Base-by-base conservation (phyloP, 2,329 filamentous ascomycete genomes). In the Fusarium scirpi region DNA sequence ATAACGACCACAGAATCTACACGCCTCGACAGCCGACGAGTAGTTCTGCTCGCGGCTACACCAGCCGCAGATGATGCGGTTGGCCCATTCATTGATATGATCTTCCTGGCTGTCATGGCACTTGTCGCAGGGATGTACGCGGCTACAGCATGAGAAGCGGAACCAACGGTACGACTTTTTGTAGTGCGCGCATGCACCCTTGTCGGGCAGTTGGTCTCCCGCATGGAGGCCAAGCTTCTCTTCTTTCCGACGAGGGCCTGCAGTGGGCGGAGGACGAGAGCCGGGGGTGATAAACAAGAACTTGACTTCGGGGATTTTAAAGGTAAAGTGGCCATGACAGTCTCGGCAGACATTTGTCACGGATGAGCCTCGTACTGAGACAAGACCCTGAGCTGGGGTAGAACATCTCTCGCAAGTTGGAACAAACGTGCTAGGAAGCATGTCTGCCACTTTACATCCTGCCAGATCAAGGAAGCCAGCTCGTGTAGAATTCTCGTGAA, bases 11-110 rank as follows among this genome's bases (percentile, higher is more conserved):
- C 93, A 97, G 75, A 93, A 89, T 2, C 83, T 85, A 78, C 93
- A 97, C 65, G 91, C 90, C 76, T 94, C 92, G 3, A 91, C 89
- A 24, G 89, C 84, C 10, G 63, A 62, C n/a, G 63, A 66, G 79
- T 93, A 97, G 70, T 90, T 90, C 81, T 95, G 92, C 82, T 97
- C 93, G 54, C 93, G 85, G 69, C 91, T 93, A 79, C 93, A 93
- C 82, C 87, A 92, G 9, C 91, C 91, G 78, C 92, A 95, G 38
- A 95, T 89, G 92, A 96, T 96, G 51, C 92, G 85, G 75, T 91
- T 93, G 10, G 93, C 93, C 85, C 93, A 93, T 81, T 96, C 93
- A 70, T 92, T 90, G 10, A 87, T 82, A 80, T 97, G 93, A 53
- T 91, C 90, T 72, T 90, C 88, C 12, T 82, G 85, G 18, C 82